phyloP scores from a whole-genome alignment of 345 rosid species.

The Rhizophora mangle region DNA sequence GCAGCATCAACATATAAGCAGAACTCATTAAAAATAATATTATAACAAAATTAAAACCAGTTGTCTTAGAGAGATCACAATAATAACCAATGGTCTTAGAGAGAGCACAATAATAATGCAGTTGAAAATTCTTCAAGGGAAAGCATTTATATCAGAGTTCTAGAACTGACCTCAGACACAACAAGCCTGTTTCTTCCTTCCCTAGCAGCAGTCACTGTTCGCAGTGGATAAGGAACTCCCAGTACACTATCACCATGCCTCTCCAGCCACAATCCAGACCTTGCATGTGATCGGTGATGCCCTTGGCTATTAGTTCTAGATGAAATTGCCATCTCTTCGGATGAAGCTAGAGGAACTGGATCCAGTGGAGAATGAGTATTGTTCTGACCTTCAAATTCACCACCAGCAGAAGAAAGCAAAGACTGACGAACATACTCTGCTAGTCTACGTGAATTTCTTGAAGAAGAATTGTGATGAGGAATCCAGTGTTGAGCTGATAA shows the following conservation, averaged over 20 bases:
- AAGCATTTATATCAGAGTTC: neutral
- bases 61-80: no score
- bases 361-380: constrained; percentile 31
- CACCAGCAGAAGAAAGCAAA: constrained; percentile 45
- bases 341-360: constrained; percentile 37
- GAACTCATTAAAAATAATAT: no score
- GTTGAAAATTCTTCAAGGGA: no score
- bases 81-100: no score
- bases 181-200: constrained; percentile 71
- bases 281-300: constrained; percentile 47
- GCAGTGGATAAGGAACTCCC: constrained; percentile 54
- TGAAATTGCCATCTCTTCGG: constrained; percentile 43
- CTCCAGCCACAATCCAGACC: constrained; percentile 51
- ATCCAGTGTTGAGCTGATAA: constrained; percentile 44
- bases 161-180: constrained; percentile 70
- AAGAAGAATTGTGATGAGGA: constrained; percentile 47
- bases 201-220: constrained; percentile 50
- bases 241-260: constrained; percentile 57
- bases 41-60: no score
- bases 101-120: no score
- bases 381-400: constrained; percentile 51
- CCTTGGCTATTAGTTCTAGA: constrained; percentile 49
- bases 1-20: no score
- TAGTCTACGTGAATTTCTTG: constrained; percentile 54
- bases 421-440: constrained; percentile 73